Base-by-base conservation (phyloP, 257 asterid genomes). In the Nicotiana sylvestris region DNA sequence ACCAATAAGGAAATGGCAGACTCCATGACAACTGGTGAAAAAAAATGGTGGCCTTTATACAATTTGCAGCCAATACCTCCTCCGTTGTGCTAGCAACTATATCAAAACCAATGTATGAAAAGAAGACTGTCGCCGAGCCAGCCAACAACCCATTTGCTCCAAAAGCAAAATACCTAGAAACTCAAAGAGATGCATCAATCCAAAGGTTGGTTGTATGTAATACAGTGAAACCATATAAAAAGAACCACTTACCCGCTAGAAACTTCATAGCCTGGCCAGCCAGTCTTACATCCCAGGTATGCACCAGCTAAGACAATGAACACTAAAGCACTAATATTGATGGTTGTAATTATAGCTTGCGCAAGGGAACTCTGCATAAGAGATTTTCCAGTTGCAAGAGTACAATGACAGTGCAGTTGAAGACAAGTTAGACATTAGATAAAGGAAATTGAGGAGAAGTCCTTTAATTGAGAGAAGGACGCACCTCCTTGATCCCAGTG, bases 31-130 rank as follows among this genome's bases (percentile, higher is more conserved):
- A 58, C 53, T 58, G n/a, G 17, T 4, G 82, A 57, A 78, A 55
- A 12, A 60, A n/a, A 46, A 16, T 5, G 21, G 29, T 64, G 83
- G 77, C 83, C 6, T 64, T 29, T 29, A 37, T 56, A 80, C 53
- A 32, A 68, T 10, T 32, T 35, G 49, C 10, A 58, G 61, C 25
- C 8, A 21, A 58, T 85, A 87, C 89, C 89, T 87, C 89, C 83
- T 87, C 89, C 32, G 88, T 86, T 25, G 89, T 87, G 89, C 89
- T 87, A 43, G 88, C 84, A 69, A 87, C 74, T 78, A 83, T 78
- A 87, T 87, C 89, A 66, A 87, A 87, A 55, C 89, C 89, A 33
- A 87, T 86, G 76, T 85, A 87, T 46, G 89, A 87, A 85, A 87
- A 87, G 89, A 87, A 85, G 69, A 87, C 86, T 27, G 88, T 81